Conservation (phyloP, 129 eudicot species). For the Pittosporum tobira region DNA sequence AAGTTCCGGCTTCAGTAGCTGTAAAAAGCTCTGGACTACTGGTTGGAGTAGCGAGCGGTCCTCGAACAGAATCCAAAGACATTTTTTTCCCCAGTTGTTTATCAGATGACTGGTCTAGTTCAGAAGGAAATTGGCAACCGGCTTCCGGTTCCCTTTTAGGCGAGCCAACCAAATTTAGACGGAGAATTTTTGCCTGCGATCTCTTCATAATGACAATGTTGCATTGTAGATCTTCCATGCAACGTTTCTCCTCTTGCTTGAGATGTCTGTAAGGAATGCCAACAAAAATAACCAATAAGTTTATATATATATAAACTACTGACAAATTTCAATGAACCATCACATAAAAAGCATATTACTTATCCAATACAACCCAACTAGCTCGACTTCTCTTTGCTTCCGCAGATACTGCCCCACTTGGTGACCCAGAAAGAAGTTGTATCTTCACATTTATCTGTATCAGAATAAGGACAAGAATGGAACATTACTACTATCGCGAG, state of each 20-base stretch:
- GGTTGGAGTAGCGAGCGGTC: conserved; percentile 73
- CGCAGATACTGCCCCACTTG: conserved; percentile 79
- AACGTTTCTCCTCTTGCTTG: conserved; percentile 67
- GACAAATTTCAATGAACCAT: not conserved
- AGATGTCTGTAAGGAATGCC: conserved; percentile 53
- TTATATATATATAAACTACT: not conserved
- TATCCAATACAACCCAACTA: conserved; percentile 91
- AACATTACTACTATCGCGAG: conserved; percentile 3
- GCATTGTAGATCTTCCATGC: conserved; percentile 98
- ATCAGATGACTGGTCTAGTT: conserved; percentile 26
- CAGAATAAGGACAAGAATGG: conserved; percentile 7
- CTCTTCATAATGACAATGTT: conserved; percentile 88
- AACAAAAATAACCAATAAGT: not conserved
- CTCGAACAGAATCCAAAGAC: conserved; percentile 38
- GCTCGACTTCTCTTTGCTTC: conserved; percentile 86
- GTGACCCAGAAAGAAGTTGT: conserved; percentile 67
- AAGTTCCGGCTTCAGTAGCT: conserved; percentile 90
- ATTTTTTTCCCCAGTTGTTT: conserved; percentile 33
- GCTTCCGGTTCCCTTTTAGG: conserved; percentile 45
- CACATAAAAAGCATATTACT: conserved; percentile 34
- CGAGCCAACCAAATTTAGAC: conserved; percentile 72
- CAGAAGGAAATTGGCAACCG: conserved; percentile 19
- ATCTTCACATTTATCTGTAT: conserved; percentile 87
- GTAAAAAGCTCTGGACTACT: conserved; percentile 93
- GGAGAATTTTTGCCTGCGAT: conserved; percentile 84